Evolutionary conservation across 768 basidiomycete species (phyloP).

Genomic region (Steccherinum ochraceum): DNA sequence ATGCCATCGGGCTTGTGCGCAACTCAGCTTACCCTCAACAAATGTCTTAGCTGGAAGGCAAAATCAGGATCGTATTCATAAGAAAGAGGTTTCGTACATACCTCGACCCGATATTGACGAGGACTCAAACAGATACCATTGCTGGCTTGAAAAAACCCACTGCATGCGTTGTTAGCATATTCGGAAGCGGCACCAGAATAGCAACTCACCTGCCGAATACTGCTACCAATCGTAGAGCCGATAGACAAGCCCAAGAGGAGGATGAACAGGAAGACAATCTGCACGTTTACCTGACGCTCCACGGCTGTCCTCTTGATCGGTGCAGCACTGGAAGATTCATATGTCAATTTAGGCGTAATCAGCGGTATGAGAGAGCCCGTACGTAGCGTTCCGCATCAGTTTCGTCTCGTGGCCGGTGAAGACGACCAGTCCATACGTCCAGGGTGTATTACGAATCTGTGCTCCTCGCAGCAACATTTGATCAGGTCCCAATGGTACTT

Average conservation of each 20-base stretch:
- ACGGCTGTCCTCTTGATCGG: slow-evolving; percentile 97
- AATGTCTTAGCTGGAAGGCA: slow-evolving; percentile 57
- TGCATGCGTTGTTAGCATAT: slow-evolving; percentile 17
- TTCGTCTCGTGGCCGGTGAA: slow-evolving; percentile 99
- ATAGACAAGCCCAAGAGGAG: slow-evolving; percentile 82
- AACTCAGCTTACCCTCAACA: slow-evolving; percentile 59
- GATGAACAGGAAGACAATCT: slow-evolving; percentile 92
- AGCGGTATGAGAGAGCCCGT: slow-evolving; percentile 27
- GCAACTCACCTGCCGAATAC: slow-evolving; percentile 72
- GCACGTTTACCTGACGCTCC: slow-evolving; percentile 91
- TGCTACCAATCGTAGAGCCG: slow-evolving; percentile 88
- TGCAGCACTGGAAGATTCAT: slow-evolving; percentile 55
- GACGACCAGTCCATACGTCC: slow-evolving; percentile 91
- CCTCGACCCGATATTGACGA: slow-evolving; percentile 58
- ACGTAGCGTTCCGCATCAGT: slow-evolving; percentile 97
- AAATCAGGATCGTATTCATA: slow-evolving; percentile 4
- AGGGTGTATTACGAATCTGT: slow-evolving; percentile 92
- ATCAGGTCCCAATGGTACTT: slow-evolving; percentile 90
- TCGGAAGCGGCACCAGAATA: background rate
- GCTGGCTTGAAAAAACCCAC: slow-evolving; percentile 83
- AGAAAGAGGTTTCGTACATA: slow-evolving; percentile 19
- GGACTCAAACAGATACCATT: slow-evolving; percentile 85
- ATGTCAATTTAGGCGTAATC: slow-evolving; percentile 3
- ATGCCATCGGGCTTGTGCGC: slow-evolving; percentile 1
- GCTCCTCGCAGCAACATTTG: slow-evolving; percentile 93